These are phyloP conservation scores for Globisporangium paddicum DNA, from an alignment of 352 stramenopile species.

Conservation along the genomic window DNA sequence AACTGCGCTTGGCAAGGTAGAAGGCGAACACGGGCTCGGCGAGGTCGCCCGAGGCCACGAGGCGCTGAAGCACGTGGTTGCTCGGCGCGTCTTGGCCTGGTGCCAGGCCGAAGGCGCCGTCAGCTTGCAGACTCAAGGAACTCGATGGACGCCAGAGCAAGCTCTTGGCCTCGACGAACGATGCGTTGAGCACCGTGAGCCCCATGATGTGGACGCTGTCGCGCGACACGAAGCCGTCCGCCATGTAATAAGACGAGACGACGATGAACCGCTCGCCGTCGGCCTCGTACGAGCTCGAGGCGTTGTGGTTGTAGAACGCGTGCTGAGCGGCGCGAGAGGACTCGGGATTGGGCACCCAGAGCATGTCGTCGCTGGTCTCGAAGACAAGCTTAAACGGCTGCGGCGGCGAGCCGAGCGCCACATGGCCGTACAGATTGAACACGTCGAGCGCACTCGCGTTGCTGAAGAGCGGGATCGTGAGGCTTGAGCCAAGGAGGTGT, in stretches of 20 bases:
- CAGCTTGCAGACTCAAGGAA: not conserved
- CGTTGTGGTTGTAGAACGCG: constrained; percentile 10
- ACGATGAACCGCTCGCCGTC: not conserved
- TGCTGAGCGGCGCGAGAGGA: not conserved
- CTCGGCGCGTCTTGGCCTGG: not conserved
- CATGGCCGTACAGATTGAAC: not conserved
- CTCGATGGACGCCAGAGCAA: not conserved
- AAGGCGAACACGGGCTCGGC: constrained; percentile 13
- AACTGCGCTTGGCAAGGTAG: not conserved
- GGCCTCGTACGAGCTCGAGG: constrained; percentile 8
- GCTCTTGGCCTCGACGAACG: constrained; percentile 1
- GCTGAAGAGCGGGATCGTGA: constrained; percentile 6
- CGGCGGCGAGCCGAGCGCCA: constrained; percentile 9
- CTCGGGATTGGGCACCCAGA: constrained; percentile 1
- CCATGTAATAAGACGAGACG: not conserved
- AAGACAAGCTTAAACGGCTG: constrained; percentile 7
- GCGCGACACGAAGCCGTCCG: constrained; percentile 8
- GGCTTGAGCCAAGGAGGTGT: not conserved
- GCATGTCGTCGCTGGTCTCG: not conserved
- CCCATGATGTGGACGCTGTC: constrained; percentile 3
- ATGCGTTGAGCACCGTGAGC: not conserved
- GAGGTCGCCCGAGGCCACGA: constrained; percentile 8
- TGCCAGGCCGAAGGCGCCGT: constrained; percentile 3
- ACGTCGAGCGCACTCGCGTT: not conserved
- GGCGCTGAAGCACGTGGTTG: constrained; percentile 2